Conservation (phyloP, 2,329 filamentous ascomycete species). For the Apiospora saccharicola region DNA sequence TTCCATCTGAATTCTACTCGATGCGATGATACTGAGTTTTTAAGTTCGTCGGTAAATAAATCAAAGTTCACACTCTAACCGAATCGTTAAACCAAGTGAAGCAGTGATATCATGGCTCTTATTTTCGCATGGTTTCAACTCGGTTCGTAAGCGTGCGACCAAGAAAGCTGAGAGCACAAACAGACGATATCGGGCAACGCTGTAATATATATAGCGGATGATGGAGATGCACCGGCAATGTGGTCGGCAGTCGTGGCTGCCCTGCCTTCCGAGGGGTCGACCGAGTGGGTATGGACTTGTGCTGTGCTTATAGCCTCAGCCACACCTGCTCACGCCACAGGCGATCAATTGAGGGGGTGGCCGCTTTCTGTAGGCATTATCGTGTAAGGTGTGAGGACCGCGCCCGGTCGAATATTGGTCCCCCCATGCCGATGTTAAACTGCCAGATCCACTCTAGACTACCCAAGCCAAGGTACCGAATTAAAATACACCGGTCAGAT, state of each 20-base stretch:
- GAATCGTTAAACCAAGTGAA: background rate
- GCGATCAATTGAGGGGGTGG: background rate
- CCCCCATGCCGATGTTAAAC: constrained; percentile 9
- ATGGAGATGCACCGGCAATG: constrained; percentile 18
- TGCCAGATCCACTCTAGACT: background rate
- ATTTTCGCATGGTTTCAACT: background rate
- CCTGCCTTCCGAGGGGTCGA: background rate
- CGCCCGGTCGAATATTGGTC: constrained; percentile 11
- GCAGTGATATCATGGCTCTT: background rate
- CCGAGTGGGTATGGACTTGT: background rate
- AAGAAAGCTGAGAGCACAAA: constrained; percentile 4
- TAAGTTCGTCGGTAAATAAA: background rate
- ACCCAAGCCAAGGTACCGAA: background rate
- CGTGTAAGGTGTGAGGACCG: background rate
- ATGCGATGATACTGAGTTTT: background rate
- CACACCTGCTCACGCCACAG: background rate
- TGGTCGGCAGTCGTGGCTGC: constrained; percentile 14
- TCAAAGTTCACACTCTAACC: background rate
- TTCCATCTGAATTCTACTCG: constrained; percentile 9
- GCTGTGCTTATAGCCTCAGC: background rate
- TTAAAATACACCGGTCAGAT: background rate
- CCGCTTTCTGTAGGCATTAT: background rate
- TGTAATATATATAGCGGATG: background rate
- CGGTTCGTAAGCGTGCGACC: background rate
- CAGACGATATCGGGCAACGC: background rate